Evolutionary conservation across 768 basidiomycete species (phyloP).

Genomic region (Naganishia randhawae): DNA sequence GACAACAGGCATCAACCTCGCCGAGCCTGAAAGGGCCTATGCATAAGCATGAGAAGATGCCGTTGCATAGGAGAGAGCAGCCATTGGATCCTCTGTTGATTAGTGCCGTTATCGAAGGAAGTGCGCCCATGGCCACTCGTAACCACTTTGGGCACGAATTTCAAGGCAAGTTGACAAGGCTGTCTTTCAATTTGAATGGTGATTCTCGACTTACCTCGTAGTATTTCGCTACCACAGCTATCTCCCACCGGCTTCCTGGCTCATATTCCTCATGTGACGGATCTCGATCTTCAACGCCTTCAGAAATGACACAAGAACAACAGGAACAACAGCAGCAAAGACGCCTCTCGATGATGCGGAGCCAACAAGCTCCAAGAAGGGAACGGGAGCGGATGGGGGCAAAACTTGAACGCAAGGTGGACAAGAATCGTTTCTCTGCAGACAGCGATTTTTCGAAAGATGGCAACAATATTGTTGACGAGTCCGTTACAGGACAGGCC

Average conservation of each 20-base stretch:
- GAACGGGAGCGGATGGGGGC: constrained; percentile 37
- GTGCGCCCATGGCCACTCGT: constrained; percentile 41
- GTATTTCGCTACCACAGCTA: not conserved
- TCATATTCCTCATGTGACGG: constrained; percentile 47
- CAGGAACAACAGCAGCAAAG: constrained; percentile 14
- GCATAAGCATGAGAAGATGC: not conserved
- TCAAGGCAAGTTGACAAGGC: constrained; percentile 10
- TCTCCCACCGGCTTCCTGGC: constrained; percentile 32
- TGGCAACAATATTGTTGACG: not conserved
- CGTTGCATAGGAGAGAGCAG: constrained; percentile 37
- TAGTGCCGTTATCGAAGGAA: constrained; percentile 46
- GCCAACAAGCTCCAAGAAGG: constrained; percentile 43
- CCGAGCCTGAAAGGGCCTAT: not conserved
- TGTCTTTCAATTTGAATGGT: not conserved
- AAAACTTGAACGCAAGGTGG: constrained; percentile 7
- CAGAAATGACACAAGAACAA: constrained; percentile 12
- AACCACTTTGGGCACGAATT: constrained; percentile 48
- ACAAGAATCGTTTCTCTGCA: not conserved
- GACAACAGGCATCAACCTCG: not conserved
- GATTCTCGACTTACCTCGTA: not conserved
- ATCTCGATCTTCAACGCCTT: constrained; percentile 36
- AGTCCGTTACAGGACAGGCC: not conserved
- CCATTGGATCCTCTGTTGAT: constrained; percentile 47
- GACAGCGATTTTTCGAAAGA: not conserved
- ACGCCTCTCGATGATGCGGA: constrained; percentile 34